These are phyloP conservation scores for Cicer yamashitae DNA, from an alignment of 306 rosid genomes.

Conservation along the genomic window DNA sequence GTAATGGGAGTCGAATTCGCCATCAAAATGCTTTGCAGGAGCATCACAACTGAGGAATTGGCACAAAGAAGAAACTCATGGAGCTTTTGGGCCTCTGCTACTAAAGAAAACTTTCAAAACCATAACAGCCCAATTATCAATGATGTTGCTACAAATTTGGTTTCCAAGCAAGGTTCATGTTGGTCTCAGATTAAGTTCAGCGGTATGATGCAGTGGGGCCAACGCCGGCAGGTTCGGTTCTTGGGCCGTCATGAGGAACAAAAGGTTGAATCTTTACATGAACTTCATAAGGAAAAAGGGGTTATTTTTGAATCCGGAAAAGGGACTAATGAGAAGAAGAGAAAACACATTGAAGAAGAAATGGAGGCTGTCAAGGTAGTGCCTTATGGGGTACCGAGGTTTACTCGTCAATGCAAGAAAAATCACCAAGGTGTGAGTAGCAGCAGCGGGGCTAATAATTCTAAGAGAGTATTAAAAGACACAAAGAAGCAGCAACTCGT, in stretches of 20 bases:
- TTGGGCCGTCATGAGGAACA: conserved; percentile 57
- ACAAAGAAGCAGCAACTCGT: conserved; percentile 49
- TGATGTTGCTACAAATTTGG: conserved; percentile 40
- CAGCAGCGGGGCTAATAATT: conserved; percentile 32
- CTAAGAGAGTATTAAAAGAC: conserved; percentile 38
- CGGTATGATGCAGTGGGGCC: conserved; percentile 86
- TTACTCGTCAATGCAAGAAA: conserved; percentile 55
- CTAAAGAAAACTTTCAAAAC: conserved; percentile 31
- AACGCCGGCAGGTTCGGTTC: conserved; percentile 68
- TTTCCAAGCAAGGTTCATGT: conserved; percentile 66
- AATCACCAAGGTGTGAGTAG: conserved; percentile 42
- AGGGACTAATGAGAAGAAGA: conserved; percentile 29
- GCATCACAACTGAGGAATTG: conserved; percentile 57
- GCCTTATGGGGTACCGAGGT: conserved; percentile 31
- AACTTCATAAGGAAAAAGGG: conserved; percentile 29
- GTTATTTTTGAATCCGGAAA: conserved; percentile 9
- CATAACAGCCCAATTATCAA: conserved; percentile 32
- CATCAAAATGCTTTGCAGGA: conserved; percentile 55
- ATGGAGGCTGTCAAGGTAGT: conserved; percentile 34
- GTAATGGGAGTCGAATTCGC: conserved; percentile 62
- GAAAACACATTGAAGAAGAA: conserved; percentile 44
- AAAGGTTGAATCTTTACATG: conserved; percentile 47
- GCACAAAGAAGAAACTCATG: conserved; percentile 55
- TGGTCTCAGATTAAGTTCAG: conserved; percentile 65
- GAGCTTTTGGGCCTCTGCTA: conserved; percentile 68